Evolutionary conservation across 345 rosid species (phyloP).

Genomic region (Eucalyptus paniculata): DNA sequence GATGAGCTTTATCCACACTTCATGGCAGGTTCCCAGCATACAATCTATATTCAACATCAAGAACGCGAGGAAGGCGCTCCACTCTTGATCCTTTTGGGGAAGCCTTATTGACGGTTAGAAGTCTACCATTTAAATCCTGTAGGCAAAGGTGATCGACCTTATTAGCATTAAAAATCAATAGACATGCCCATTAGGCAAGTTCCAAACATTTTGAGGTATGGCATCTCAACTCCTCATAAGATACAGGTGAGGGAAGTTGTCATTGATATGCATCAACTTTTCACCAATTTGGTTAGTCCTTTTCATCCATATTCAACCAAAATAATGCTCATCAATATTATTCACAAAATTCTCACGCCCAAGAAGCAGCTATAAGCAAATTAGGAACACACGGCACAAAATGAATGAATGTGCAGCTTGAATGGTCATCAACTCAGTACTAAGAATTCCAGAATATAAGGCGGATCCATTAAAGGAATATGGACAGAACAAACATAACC

Average conservation of each 20-base stretch:
- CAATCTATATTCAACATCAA: slow-evolving; percentile 37
- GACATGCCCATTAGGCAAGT: background rate
- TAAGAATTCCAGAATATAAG: background rate
- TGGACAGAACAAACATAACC: background rate
- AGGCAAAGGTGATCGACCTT: background rate
- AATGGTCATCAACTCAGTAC: background rate
- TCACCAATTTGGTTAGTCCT: background rate
- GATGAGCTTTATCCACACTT: slow-evolving; percentile 59
- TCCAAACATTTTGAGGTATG: background rate
- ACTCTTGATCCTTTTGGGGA: slow-evolving; percentile 66
- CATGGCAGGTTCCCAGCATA: slow-evolving; percentile 89
- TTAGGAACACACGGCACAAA: background rate
- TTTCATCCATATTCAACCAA: background rate
- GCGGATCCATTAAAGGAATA: background rate
- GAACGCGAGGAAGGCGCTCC: slow-evolving; percentile 43
- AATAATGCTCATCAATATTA: background rate
- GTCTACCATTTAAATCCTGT: slow-evolving; percentile 68
- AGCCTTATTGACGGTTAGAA: slow-evolving; percentile 76
- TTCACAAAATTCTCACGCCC: background rate
- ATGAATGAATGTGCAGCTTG: background rate
- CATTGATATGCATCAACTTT: background rate
- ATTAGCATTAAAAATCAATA: background rate
- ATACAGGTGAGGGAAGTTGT: background rate
- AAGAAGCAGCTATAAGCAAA: background rate
- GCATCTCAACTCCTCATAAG: background rate